Conservation (phyloP, 257 asterid genomes). For the Solanum chiquidenum region DNA sequence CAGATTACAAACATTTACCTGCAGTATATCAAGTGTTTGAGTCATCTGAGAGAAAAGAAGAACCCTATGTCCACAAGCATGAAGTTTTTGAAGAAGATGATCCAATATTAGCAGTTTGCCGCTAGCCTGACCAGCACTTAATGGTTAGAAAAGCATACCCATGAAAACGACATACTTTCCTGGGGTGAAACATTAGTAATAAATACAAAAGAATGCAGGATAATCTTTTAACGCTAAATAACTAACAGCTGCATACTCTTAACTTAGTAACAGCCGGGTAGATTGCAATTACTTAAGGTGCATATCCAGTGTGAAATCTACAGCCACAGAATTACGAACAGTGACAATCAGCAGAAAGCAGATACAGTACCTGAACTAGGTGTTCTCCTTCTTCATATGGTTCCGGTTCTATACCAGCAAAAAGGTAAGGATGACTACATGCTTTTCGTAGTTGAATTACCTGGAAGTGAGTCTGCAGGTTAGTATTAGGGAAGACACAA, state of each 20-base stretch:
- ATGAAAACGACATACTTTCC: not conserved
- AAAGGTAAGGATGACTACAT: constrained; percentile 95
- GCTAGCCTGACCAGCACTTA: constrained; percentile 51
- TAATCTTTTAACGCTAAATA: not conserved
- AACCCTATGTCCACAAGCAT: constrained; percentile 60
- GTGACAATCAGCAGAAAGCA: constrained; percentile 2
- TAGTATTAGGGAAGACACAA: not conserved
- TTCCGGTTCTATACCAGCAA: constrained; percentile 96
- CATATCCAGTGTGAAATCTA: not conserved
- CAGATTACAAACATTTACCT: constrained; percentile 31
- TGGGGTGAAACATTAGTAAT: not conserved
- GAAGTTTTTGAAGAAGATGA: constrained; percentile 68
- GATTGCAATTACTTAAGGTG: not conserved
- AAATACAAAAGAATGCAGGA: not conserved
- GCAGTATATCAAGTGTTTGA: constrained; percentile 82
- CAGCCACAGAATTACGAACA: not conserved
- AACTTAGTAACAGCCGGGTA: not conserved
- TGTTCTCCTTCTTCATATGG: constrained; percentile 98
- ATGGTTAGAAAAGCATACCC: not conserved
- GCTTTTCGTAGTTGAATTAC: constrained; percentile 94
- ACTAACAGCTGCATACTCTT: not conserved
- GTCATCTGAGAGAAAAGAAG: constrained; percentile 96
- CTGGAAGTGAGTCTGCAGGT: constrained; percentile 31
- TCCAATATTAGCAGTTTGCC: constrained; percentile 80
- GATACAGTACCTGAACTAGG: constrained; percentile 68